These are phyloP conservation scores for Talaromyces rugulosus DNA, from an alignment of 2,329 filamentous ascomycete genomes.

Conservation along the genomic window DNA sequence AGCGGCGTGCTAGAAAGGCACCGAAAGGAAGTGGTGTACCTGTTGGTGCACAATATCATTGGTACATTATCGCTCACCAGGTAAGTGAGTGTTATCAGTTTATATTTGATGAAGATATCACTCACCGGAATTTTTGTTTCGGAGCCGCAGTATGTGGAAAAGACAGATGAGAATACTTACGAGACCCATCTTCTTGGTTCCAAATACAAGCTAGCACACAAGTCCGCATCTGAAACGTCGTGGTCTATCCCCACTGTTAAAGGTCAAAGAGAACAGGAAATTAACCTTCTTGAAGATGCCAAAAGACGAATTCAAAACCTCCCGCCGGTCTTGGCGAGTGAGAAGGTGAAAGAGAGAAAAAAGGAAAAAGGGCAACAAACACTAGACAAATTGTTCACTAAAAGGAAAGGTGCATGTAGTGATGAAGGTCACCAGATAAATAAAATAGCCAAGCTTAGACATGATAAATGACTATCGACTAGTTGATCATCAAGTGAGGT, in stretches of 20 bases:
- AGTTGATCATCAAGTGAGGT: neutral
- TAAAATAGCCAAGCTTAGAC: neutral
- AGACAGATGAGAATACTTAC: slow-evolving; percentile 34
- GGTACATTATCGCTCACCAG: slow-evolving; percentile 33
- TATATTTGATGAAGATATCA: neutral
- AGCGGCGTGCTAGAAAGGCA: slow-evolving; percentile 27
- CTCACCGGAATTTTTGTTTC: neutral
- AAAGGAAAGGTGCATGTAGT: slow-evolving; percentile 6
- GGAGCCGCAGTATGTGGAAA: slow-evolving; percentile 26
- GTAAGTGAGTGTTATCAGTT: slow-evolving; percentile 18
- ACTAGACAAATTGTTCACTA: slow-evolving; percentile 26
- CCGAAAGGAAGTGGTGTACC: slow-evolving; percentile 30
- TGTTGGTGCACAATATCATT: slow-evolving; percentile 33
- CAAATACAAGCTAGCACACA: slow-evolving; percentile 35
- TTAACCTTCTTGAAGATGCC: slow-evolving; percentile 31
- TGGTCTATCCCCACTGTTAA: slow-evolving; percentile 34
- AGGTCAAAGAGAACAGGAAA: slow-evolving; percentile 29
- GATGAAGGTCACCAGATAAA: neutral
- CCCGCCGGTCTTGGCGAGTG: slow-evolving; percentile 28
- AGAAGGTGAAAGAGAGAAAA: slow-evolving; percentile 28
- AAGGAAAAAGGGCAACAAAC: slow-evolving; percentile 29
- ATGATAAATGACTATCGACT: neutral
- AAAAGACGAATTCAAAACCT: slow-evolving; percentile 27
- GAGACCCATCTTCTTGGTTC: slow-evolving; percentile 30
- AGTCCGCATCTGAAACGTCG: slow-evolving; percentile 22